Conservation (phyloP, 768 basidiomycete genomes). For the Russula abietina region DNA sequence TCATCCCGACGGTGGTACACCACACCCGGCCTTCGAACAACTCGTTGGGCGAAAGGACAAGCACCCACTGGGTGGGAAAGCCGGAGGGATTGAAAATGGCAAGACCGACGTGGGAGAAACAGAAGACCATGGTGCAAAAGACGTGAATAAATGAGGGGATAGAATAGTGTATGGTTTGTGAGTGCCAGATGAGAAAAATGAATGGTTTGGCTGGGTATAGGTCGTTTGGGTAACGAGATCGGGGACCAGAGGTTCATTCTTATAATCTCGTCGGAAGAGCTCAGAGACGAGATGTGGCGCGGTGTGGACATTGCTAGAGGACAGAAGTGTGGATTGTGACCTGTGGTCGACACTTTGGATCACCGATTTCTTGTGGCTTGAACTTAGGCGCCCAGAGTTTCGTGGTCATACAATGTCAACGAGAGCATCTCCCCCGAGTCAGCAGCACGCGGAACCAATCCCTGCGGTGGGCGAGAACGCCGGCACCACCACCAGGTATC, state of each 20-base stretch:
- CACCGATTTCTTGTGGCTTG: neutral
- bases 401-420: neutral
- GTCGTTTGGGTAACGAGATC: neutral
- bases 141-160: neutral
- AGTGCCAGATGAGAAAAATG: neutral
- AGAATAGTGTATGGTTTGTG: neutral
- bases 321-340: neutral
- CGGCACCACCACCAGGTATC: no score
- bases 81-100: neutral
- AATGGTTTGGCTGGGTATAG: no score
- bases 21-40: neutral
- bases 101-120: neutral
- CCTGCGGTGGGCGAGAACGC: no score
- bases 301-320: no score
- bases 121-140: neutral
- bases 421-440: neutral
- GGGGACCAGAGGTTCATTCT: neutral
- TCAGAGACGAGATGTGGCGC: no score
- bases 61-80: neutral
- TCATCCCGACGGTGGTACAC: neutral
- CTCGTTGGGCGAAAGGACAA: neutral
- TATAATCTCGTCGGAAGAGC: neutral
- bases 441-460: no score
- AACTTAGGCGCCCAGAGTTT: neutral
- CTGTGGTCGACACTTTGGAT: no score